Base-by-base conservation (phyloP, 2,329 filamentous ascomycete genomes). In the Fusarium sp. region DNA sequence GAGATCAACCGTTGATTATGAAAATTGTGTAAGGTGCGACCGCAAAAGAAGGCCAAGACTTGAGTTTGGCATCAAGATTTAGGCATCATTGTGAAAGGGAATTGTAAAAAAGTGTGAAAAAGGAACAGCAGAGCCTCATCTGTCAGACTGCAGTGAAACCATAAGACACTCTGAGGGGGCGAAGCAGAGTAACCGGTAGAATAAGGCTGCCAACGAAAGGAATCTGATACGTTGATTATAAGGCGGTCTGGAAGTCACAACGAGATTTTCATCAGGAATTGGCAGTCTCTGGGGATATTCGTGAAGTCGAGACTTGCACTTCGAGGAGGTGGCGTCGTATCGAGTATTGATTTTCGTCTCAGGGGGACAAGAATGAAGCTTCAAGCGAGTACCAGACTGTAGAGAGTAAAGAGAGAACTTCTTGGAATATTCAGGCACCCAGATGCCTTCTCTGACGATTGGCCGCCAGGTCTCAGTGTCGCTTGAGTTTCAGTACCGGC, bases 101-200 rank as follows among this genome's bases (percentile, higher is more conserved):
- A 33, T 26, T 32, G 33, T 37, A 23, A n/a, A 37, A 52, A 48
- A 38, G 20, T 20, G 20, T 42, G 26, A 52, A 66, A 48, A 23
- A 17, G 14, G 3, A 7, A 40, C 13, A 38, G 38, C 56, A 72
- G 68, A 72, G 70, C 70, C 68, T 72, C 70, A 60, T 59, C 17
- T 49, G 54, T 61, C 48, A 56, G 49, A 58, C 53, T 55, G 62
- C 32, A 26, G 14, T 50, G 50, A 52, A 41, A 45, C 33, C 53
- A n/a, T 10, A 9, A 59, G 44, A 10, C 37, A 35, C 1, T 4
- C 5, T 3, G 11, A 53, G 58, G 59, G 53, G 68, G 68, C 68
- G 53, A 45, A 60, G 64, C 30, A 69, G 32, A 18, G 54, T 59
- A 3, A 56, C 48, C 57, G 5, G 1, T 64, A 59, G 33, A 54